Base-by-base conservation (phyloP, 139 green algal genomes). In the Tetraselmis chui region DNA sequence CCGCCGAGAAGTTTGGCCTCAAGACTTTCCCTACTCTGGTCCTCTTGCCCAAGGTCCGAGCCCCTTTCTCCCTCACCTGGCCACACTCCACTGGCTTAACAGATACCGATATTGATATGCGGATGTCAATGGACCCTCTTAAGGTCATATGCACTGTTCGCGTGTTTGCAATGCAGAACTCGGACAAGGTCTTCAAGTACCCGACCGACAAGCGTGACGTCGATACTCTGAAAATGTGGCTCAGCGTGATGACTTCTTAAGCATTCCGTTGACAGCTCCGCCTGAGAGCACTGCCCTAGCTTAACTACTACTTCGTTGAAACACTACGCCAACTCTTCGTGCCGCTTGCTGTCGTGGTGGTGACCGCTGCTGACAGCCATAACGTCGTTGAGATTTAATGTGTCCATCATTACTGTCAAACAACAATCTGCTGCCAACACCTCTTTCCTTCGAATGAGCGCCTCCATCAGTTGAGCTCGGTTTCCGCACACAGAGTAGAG, bases 11-110 rank as follows among this genome's bases (percentile, higher is more conserved):
- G 84, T 86, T 98, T 80, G 91, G 92, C 28, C 88, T 98, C 0
- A 91, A 92, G 82, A 98, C 95, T 80, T 98, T 98, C 91, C 95
- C 95, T 77, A 96, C 92, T 58, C 94, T 98, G 75, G 87, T 97
- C 22, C 88, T 95, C 87, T 85, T 98, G 86, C 91, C 92, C 76
- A 91, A 91, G 84, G 29, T 24, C 25, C 31, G 28, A 23, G 32
- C 1, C 2, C 28, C 0, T 59, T 31, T 2, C 31, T 26, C n/a
- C 22, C 23, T 0, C 24, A 24, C n/a, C 80, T 2, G 32, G 2
- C 23, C 23, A 24, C 29, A 29, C 22, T 23, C 29, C 11, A 24
- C 32, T 32, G 1, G 0, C 27, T 59, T 75, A 18, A 2, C 31
- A 1, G 23, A 1, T 26, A n/a, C 26, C 32, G 32, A n/a, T 75